These are phyloP conservation scores for Fusarium graminum DNA, from an alignment of 2,329 filamentous ascomycete species.

Conservation along the genomic window DNA sequence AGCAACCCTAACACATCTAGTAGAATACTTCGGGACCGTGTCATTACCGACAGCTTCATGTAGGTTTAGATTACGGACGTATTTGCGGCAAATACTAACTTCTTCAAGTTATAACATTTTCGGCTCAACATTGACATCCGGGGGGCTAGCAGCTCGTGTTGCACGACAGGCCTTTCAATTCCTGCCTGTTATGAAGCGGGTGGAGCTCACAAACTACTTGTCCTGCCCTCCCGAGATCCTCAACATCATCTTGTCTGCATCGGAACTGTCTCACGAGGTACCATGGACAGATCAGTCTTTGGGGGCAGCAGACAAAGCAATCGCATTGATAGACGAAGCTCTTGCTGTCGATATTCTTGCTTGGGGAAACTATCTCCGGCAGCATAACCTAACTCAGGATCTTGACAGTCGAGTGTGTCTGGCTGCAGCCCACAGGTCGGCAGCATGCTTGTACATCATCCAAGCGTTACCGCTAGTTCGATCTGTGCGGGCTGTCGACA, in stretches of 20 bases:
- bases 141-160: slow-evolving; percentile 55
- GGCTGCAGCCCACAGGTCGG: slow-evolving; percentile 61
- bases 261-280: slow-evolving; percentile 58
- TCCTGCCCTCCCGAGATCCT: slow-evolving; percentile 60
- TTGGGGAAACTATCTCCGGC: slow-evolving; percentile 58
- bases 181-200: slow-evolving; percentile 57
- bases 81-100: slow-evolving; percentile 25
- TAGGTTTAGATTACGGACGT: slow-evolving; percentile 49
- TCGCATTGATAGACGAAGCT: slow-evolving; percentile 58
- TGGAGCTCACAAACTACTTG: slow-evolving; percentile 59
- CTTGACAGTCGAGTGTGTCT: slow-evolving; percentile 59
- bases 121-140: slow-evolving; percentile 55
- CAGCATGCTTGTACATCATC: slow-evolving; percentile 62
- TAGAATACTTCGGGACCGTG: slow-evolving; percentile 58
- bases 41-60: slow-evolving; percentile 64
- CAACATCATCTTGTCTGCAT: slow-evolving; percentile 60
- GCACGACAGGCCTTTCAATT: slow-evolving; percentile 57
- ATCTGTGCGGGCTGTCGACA: slow-evolving; percentile 56
- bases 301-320: slow-evolving; percentile 54
- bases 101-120: slow-evolving; percentile 57
- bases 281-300: slow-evolving; percentile 51
- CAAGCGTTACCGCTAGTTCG: slow-evolving; percentile 58
- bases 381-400: slow-evolving; percentile 54
- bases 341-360: slow-evolving; percentile 58
- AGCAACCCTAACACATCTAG: slow-evolving; percentile 49